Evolutionary conservation across 345 rosid genomes (phyloP), one percentile per base, ranked within the genome.

Genomic region (Orychophragmus violaceus): DNA sequence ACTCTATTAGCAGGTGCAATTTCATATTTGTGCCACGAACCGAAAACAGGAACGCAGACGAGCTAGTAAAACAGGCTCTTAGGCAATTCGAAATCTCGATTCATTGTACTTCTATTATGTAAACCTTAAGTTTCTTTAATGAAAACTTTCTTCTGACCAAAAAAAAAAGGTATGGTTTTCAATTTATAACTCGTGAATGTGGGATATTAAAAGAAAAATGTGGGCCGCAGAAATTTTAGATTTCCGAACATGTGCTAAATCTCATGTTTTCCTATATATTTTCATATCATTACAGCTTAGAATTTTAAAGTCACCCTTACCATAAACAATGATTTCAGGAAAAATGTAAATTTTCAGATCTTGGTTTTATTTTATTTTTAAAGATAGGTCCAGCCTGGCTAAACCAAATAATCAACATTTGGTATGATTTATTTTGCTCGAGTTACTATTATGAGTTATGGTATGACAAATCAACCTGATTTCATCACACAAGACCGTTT

Each of bases 261-360:
- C 45, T 51, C 67, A 30, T 32, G 12, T 52, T 61, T 70, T 61
- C 48, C 22, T 52, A n/a, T n/a, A n/a, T n/a, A 30, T 22, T 70
- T 51, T 17, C 29, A 70, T 41, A 70, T 70, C 69, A 70, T 70
- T 53, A 44, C 62, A 70, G 62, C 62, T 44, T 25, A 6, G 74
- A 70, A 16, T 53, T 27, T 37, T 4, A 27, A 57, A 16, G 23
- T 56, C 24, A 21, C 8, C 8, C 3, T 49, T 59, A 14, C 22
- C 16, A 21, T 35, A 50, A 49, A 36, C 32, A 29, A 49, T 27
- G 37, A 27, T 46, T 39, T 29, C 14, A n/a, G 29, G 39, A 17
- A 23, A 42, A 5, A 30, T n/a, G 14, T 35, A 35, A 11, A 0
- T 8, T 53, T 29, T 29, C 22, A n/a, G 22, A 39, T 39, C 16